Evolutionary conservation across 2,329 filamentous ascomycete species (phyloP).

Genomic region (Fusarium palustre): DNA sequence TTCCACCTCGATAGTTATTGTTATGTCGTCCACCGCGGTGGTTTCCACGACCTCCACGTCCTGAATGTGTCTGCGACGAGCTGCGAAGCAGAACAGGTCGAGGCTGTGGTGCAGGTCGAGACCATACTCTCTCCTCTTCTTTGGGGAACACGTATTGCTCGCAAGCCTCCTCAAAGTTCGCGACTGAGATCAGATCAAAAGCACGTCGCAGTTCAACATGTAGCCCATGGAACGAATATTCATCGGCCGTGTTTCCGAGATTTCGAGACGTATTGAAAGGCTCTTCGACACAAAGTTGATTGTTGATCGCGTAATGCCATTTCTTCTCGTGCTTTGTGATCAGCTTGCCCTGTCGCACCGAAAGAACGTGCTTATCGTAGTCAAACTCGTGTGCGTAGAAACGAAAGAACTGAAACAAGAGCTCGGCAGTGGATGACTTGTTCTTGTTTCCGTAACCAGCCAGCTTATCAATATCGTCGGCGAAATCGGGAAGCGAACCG

Average conservation of each 20-base stretch:
- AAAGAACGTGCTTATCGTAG: constrained; percentile 85
- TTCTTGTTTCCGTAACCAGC: constrained; percentile 81
- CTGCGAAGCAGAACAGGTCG: constrained; percentile 70
- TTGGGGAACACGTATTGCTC: constrained; percentile 90
- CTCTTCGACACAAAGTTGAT: constrained; percentile 93
- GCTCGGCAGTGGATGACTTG: constrained; percentile 81
- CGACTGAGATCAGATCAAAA: constrained; percentile 83
- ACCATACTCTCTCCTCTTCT: constrained; percentile 75
- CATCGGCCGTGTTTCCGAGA: constrained; percentile 94
- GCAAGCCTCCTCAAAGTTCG: constrained; percentile 84
- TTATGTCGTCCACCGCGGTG: constrained; percentile 63
- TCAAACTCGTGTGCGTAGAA: constrained; percentile 95
- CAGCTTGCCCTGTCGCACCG: constrained; percentile 83
- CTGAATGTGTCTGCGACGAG: constrained; percentile 68
- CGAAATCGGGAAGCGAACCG: constrained; percentile 80
- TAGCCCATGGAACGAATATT: constrained; percentile 91
- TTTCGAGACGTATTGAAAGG: constrained; percentile 93
- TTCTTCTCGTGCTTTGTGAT: constrained; percentile 87
- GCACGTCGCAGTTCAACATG: constrained; percentile 90
- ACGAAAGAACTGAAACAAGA: constrained; percentile 96
- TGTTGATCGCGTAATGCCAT: constrained; percentile 84
- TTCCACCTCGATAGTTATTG: constrained; percentile 58
- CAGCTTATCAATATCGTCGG: constrained; percentile 83
- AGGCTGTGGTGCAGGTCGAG: constrained; percentile 66
- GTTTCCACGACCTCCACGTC: constrained; percentile 62